These are phyloP conservation scores for Picea engelmannii DNA, from an alignment of 83 land plant genomes.

Conservation along the genomic window DNA sequence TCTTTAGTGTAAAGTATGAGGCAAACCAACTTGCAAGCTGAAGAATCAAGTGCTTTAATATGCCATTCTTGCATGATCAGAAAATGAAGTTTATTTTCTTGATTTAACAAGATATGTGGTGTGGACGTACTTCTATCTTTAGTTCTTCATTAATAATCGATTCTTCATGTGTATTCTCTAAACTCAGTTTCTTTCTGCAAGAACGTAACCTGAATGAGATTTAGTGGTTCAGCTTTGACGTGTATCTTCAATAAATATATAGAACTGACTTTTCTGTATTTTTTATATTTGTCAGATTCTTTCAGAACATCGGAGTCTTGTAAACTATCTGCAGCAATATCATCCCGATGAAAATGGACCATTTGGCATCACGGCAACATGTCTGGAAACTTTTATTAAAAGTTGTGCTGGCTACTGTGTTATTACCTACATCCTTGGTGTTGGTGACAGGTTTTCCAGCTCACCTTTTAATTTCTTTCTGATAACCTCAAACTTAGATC, in stretches of 20 bases:
- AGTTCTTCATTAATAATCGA: not conserved
- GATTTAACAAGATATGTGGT: not conserved
- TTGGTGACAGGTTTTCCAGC: constrained; percentile 90
- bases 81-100: not conserved
- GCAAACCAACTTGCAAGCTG: not conserved
- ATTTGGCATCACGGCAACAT: constrained; percentile 90
- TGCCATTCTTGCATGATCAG: not conserved
- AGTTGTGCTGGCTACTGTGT: constrained; percentile 99
- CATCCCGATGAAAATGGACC: constrained; percentile 98
- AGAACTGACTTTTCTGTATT: not conserved
- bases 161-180: not conserved
- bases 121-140: not conserved
- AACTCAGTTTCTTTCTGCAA: not conserved
- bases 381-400: constrained; percentile 97
- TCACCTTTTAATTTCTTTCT: not conserved
- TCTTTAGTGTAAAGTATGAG: not conserved
- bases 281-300: constrained; percentile 60
- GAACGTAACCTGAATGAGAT: not conserved
- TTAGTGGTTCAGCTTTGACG: not conserved
- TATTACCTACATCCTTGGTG: constrained; percentile 93
- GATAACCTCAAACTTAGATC: not conserved
- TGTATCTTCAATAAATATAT: not conserved
- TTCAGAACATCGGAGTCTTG: constrained; percentile 85
- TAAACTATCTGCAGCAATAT: constrained; percentile 80
- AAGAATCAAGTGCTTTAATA: not conserved